A percentile compares a stretch with the other conserved stretches of the same genome.
Conservation (phyloP, 2,329 filamentous ascomycete genomes). For the Diaporthe caulivora region DNA sequence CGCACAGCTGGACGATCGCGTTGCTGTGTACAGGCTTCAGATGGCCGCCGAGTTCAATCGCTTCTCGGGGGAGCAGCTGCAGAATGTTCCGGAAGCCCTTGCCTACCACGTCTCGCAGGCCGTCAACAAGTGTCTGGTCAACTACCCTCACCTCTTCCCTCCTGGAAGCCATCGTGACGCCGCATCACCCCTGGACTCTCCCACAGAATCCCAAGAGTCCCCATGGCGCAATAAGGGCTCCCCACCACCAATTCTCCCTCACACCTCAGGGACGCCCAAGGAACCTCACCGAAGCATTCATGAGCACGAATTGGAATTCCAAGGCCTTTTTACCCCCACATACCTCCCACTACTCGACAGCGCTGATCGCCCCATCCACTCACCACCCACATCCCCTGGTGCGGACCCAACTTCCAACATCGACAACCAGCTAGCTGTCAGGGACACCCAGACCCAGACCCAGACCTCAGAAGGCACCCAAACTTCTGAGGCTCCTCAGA, state of each 20-base stretch:
- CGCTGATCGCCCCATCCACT: slow-evolving; percentile 45
- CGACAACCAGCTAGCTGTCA: slow-evolving; percentile 31
- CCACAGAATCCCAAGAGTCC: slow-evolving; percentile 38
- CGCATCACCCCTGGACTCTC: slow-evolving; percentile 15
- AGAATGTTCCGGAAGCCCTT: slow-evolving; percentile 59
- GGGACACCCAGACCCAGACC: slow-evolving; percentile 37
- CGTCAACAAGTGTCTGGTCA: slow-evolving; percentile 58
- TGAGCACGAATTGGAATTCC: slow-evolving; percentile 70
- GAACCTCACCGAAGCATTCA: slow-evolving; percentile 59
- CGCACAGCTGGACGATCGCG: slow-evolving; percentile 67
- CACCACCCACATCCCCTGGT: slow-evolving; percentile 41
- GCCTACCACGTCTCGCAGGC: slow-evolving; percentile 59
- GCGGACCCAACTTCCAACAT: slow-evolving; percentile 39
- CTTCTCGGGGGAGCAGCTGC: slow-evolving; percentile 65
- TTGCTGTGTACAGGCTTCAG: slow-evolving; percentile 67
- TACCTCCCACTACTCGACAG: slow-evolving; percentile 73
- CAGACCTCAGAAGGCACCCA: slow-evolving; percentile 28
- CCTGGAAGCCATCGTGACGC: slow-evolving; percentile 23
- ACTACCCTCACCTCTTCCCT: slow-evolving; percentile 59
- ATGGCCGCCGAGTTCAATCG: slow-evolving; percentile 69
- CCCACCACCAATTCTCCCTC: slow-evolving; percentile 55
- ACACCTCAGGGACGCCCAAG: slow-evolving; percentile 52
- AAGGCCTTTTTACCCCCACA: slow-evolving; percentile 72
- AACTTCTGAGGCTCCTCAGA: slow-evolving; percentile 3
- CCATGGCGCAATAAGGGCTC: slow-evolving; percentile 44